A percentile compares a stretch with the other conserved stretches of the same genome.
Evolutionary conservation across 148 eudicot genomes (phyloP).

Genomic region (Camellia granthamiana): DNA sequence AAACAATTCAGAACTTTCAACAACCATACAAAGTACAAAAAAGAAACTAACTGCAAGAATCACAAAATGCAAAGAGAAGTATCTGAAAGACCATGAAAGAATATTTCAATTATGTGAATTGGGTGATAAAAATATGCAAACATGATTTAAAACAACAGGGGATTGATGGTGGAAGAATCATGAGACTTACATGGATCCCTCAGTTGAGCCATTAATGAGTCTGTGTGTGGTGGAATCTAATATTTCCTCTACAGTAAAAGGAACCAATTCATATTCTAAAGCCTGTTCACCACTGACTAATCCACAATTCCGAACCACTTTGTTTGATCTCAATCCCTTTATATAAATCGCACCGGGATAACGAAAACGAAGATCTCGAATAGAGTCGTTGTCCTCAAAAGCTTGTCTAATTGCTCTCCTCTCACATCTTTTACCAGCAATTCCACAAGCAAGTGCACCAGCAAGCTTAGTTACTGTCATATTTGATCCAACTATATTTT

Average conservation of each 20-base stretch:
- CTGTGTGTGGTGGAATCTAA: conserved; percentile 15
- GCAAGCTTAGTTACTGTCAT: conserved; percentile 16
- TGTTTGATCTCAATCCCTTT: conserved; percentile 15
- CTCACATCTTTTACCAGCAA: conserved; percentile 19
- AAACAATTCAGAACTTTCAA: background rate
- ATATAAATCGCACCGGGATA: conserved; percentile 1
- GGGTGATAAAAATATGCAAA: too few relatives aligned
- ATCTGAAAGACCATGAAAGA: too few relatives aligned
- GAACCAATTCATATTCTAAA: conserved; percentile 14
- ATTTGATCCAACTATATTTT: background rate
- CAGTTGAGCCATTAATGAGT: conserved; percentile 20
- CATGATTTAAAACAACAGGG: background rate
- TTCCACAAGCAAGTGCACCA: conserved; percentile 20
- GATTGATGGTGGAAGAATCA: background rate
- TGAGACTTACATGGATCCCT: conserved; percentile 17
- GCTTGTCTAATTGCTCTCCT: conserved; percentile 8
- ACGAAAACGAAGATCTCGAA: background rate
- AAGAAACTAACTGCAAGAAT: background rate
- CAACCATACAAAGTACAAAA: background rate
- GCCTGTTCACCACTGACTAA: conserved; percentile 18
- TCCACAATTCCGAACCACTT: conserved; percentile 26
- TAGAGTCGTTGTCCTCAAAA: background rate
- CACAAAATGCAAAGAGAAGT: background rate
- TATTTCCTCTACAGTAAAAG: conserved; percentile 20
- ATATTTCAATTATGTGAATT: too few relatives aligned